phyloP scores from a whole-genome alignment of 805 yeast genomes.

The Candida patagonica region DNA sequence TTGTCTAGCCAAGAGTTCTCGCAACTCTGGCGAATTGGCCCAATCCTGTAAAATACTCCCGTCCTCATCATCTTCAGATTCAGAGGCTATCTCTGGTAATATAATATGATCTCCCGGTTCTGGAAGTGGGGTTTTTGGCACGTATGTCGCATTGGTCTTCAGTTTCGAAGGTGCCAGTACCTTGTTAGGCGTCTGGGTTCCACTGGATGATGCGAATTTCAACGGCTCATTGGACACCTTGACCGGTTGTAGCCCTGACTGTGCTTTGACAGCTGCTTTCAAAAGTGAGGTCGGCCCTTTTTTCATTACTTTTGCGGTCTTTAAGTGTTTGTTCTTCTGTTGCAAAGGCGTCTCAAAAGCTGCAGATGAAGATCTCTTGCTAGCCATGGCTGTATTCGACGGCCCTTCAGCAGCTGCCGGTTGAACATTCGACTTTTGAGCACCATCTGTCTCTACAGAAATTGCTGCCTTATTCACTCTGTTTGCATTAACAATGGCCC shows the following conservation, averaged over 20 bases:
- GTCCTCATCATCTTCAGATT: slow-evolving; percentile 45
- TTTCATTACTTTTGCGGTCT: slow-evolving; percentile 2
- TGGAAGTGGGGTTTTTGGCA: neutral
- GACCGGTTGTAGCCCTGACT: too few species aligned
- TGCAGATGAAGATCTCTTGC: slow-evolving; percentile 7
- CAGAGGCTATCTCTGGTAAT: slow-evolving; percentile 27
- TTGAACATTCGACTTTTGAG: too few species aligned
- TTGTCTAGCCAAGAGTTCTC: slow-evolving; percentile 39
- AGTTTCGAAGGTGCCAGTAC: too few species aligned
- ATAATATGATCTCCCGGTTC: slow-evolving; percentile 6
- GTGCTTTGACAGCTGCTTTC: slow-evolving; percentile 23
- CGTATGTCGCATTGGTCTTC: too few species aligned
- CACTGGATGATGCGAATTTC: too few species aligned
- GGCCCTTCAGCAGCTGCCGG: too few species aligned
- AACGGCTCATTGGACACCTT: too few species aligned
- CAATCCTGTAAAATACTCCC: slow-evolving; percentile 44
- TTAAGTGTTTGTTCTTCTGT: neutral
- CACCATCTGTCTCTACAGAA: too few species aligned
- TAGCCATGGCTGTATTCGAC: too few species aligned
- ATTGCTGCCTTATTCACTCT: too few species aligned
- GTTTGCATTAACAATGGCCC: too few species aligned
- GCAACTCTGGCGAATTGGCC: slow-evolving; percentile 54
- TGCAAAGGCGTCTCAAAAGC: slow-evolving; percentile 4
- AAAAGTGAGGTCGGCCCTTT: slow-evolving; percentile 16
- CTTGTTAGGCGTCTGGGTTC: too few species aligned